Evolutionary conservation across 352 stramenopile genomes (phyloP), one percentile per base, ranked within the genome.

Genomic region (Globisporangium paroecandrum): DNA sequence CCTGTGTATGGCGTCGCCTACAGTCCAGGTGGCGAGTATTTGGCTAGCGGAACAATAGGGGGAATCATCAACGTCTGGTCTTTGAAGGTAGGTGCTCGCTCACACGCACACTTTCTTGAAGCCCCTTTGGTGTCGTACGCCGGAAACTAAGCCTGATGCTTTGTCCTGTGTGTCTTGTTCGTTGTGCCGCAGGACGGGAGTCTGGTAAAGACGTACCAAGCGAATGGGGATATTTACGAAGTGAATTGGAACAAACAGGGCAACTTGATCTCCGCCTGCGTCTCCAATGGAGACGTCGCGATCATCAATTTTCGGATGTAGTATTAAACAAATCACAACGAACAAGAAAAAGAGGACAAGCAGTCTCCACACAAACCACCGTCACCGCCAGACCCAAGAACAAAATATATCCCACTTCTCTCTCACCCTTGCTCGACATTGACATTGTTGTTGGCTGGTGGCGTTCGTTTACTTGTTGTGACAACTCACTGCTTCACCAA

Each of bases 61-160:
- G 97, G 97, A 69, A 90, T 98, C 79, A 75, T 99, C 68, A 98
- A 98, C 80, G 94, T 99, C 61, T 99, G 97, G 97, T 97, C 97
- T 81, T 77, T 99, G 57, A 89, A 95, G 83, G 89, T 98, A 76
- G 78, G 91, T 66, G 18, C 65, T 18, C 7, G 55, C 20, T 32
- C 29, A 32, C 29, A 32, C 29, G 4, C 29, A 32, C 29, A 2
- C 29, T 32, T 32, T 32, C 25, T 43, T 43, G 27, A 49, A 3
- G n/a, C 41, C 41, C 15, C 3, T 24, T 29, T 24, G 15, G 4
- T n/a, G 55, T 27, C 3, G 7, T 38, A 22, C 4, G 18, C 18
- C 25, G 79, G 78, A 87, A 15, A 84, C 83, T 60, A 83, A 56
- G 12, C 24, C 27, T 41, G 22, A 1, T 20, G 7, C 43, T 58